Evolutionary conservation across 805 yeast genomes (phyloP).

Genomic region (Starmerella cellae): DNA sequence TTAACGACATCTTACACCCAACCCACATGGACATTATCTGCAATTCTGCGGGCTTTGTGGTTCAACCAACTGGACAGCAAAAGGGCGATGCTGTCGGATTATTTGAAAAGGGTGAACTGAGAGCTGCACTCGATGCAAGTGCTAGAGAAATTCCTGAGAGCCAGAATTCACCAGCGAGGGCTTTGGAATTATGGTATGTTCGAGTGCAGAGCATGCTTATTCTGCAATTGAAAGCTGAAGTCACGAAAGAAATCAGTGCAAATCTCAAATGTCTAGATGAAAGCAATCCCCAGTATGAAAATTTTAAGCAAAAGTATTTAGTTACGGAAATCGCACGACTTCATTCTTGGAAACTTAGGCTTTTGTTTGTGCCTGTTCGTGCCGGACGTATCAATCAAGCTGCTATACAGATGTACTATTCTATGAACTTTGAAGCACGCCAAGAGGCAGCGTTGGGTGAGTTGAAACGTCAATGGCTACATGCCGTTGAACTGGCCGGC

Average conservation of each 20-base stretch:
- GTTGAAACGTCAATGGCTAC: slow-evolving; percentile 7
- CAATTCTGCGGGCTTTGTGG: slow-evolving; percentile 1
- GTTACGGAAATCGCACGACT: slow-evolving; percentile 18
- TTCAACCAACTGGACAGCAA: no score
- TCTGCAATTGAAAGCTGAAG: slow-evolving; percentile 21
- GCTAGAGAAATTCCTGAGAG: slow-evolving; percentile 12
- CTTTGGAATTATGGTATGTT: slow-evolving; percentile 24
- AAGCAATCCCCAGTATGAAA: slow-evolving; percentile 1
- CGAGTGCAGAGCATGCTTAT: slow-evolving; percentile 23
- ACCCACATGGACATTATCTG: not conserved
- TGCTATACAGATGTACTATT: slow-evolving; percentile 25
- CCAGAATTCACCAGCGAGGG: slow-evolving; percentile 7
- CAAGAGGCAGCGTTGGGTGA: slow-evolving; percentile 6
- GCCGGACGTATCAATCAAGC: slow-evolving; percentile 27
- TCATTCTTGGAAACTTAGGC: slow-evolving; percentile 27
- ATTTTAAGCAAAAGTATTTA: slow-evolving; percentile 7
- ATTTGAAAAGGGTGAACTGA: slow-evolving; percentile 19
- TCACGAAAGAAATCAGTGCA: slow-evolving; percentile 26
- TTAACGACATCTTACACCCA: not conserved
- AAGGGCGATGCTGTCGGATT: slow-evolving; percentile 8
- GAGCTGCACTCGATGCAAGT: slow-evolving; percentile 22
- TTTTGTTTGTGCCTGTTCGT: slow-evolving; percentile 25
- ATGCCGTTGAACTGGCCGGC: slow-evolving; percentile 23
- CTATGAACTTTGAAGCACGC: slow-evolving; percentile 28
- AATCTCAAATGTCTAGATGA: slow-evolving; percentile 22